Conservation (phyloP, 2,329 filamentous ascomycete species). For the Aspergillus thermomutatus region DNA sequence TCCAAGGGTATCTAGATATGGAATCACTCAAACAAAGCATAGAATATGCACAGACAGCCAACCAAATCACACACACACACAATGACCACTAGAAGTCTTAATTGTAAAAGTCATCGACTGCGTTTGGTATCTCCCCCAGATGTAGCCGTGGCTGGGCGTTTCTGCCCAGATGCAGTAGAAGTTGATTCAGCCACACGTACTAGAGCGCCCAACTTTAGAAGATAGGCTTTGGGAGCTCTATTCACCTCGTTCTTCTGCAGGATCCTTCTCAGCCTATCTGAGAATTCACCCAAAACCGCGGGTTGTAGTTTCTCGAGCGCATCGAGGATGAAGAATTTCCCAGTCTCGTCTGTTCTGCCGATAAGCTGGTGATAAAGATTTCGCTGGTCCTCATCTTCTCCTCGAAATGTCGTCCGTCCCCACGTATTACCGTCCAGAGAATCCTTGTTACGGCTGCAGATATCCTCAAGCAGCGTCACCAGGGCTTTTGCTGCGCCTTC, state of each 20-base stretch:
- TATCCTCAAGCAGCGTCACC: constrained; percentile 35
- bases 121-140: constrained; percentile 28
- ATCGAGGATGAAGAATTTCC: constrained; percentile 38
- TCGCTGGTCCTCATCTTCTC: constrained; percentile 40
- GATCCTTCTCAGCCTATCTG: constrained; percentile 27
- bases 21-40: background rate
- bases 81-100: background rate
- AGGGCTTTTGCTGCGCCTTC: constrained; percentile 38
- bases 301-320: constrained; percentile 35
- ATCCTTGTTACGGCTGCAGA: constrained; percentile 39
- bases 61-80: background rate
- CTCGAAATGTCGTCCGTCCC: constrained; percentile 29
- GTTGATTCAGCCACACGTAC: constrained; percentile 28
- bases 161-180: constrained; percentile 24
- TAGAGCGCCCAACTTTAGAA: constrained; percentile 30
- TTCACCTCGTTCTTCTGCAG: constrained; percentile 45
- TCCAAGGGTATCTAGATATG: background rate
- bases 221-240: constrained; percentile 34
- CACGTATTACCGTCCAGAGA: constrained; percentile 35
- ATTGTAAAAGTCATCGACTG: constrained; percentile 22
- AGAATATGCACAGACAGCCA: background rate
- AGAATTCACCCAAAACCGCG: constrained; percentile 27
- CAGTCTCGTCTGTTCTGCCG: constrained; percentile 29
- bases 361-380: constrained; percentile 43
- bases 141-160: constrained; percentile 28